Conservation (phyloP, 73 alveolate genomes). For the Urostyla sp. region DNA sequence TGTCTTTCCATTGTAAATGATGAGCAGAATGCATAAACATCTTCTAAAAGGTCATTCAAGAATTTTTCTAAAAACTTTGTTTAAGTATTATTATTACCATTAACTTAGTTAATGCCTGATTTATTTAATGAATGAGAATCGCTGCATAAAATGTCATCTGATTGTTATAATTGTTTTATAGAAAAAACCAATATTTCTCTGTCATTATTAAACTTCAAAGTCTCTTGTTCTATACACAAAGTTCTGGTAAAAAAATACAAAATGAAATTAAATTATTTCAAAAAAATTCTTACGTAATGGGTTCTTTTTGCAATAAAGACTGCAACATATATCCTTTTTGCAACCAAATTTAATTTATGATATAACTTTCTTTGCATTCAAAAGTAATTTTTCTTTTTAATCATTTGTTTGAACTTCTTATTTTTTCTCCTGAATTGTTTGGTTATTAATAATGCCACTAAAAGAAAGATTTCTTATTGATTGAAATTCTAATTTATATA, state of each 20-base stretch:
- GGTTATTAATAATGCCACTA: too few species aligned
- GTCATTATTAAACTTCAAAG: conserved; percentile 11
- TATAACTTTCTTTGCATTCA: background rate
- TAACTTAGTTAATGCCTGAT: background rate
- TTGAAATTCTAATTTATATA: too few species aligned
- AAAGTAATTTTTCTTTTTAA: background rate
- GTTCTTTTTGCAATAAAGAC: conserved; percentile 29
- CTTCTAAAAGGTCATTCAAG: conserved; percentile 15
- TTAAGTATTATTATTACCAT: background rate
- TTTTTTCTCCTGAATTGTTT: too few species aligned
- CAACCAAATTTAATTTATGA: conserved; percentile 37
- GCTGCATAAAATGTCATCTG: conserved; percentile 9
- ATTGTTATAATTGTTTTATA: background rate
- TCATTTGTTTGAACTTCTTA: too few species aligned
- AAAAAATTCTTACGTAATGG: background rate
- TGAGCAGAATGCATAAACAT: conserved; percentile 28
- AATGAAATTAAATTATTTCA: background rate
- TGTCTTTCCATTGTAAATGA: background rate
- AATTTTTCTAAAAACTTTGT: background rate
- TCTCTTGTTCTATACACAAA: conserved; percentile 28
- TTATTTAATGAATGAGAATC: conserved; percentile 1
- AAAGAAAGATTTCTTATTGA: too few species aligned
- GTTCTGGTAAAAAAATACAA: background rate
- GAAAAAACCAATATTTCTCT: background rate
- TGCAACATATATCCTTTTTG: conserved; percentile 50